Base-by-base conservation (phyloP, 108 stramenopile species). In the Bacterosira constricta region DNA sequence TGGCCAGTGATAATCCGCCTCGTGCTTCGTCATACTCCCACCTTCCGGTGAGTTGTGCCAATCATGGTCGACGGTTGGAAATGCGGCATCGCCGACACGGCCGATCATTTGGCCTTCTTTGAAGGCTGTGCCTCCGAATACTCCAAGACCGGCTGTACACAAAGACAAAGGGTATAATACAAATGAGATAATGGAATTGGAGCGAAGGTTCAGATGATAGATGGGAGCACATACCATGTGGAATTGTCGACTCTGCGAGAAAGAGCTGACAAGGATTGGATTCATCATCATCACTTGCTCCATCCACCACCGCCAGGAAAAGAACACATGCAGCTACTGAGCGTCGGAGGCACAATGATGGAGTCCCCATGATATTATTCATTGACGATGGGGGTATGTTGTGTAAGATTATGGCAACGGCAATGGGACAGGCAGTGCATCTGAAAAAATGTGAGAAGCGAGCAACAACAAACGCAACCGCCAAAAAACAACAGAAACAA, bases 1-100 rank as follows among this genome's bases (percentile, higher is more conserved):
- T 3, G 80, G 80, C 80, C 79, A 80, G 68, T 80, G 79, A 26
- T 75, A 80, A 46, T 80, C 79, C 8, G 60, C 79, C 41, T 55
- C 59, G 53, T 54, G 38, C 53, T 80, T 80, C 26, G 66, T n/a
- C n/a, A n/a, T n/a, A n/a, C n/a, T n/a, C n/a, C n/a, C n/a, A n/a
- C n/a, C 37, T 4, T 32, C 2, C 11, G 69, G 52, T 2, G 79
- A 80, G 17, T 49, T 63, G 68, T 80, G 79, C 79, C 79, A 80
- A 36, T 80, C 74, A 30, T 80, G 79, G 25, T 80, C 79, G 44
- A 55, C 44, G 34, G 73, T 75, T 46, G 79, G 55, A 27, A 80
- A 71, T 50, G 79, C 79, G 15, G 73, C 67, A 61, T 80, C 79
- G 47, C 79, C 79, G 31, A 75, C 59, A 4, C 79, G 73, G 0